Evolutionary conservation across 169 alveolate species (phyloP).

Genomic region (Plasmodium sp.): DNA sequence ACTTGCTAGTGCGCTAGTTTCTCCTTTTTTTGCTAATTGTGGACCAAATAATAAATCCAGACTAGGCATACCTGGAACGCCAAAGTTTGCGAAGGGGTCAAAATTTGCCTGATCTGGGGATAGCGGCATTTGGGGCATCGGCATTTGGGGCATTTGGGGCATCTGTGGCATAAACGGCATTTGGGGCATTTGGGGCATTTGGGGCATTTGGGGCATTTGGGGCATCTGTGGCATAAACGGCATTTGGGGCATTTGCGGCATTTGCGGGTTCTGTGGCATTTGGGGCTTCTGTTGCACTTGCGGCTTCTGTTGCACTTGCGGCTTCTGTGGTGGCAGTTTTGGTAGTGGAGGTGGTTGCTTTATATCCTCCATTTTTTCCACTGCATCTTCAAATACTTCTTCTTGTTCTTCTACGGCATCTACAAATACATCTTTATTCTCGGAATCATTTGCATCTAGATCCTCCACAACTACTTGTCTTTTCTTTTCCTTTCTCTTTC

Average conservation of each 20-base stretch:
- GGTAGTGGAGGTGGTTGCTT: background rate
- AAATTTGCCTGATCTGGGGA: background rate
- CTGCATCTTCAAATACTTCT: constrained; percentile 15
- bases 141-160: background rate
- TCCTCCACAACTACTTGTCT: background rate
- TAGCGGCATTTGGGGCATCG: background rate
- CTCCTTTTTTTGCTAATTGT: background rate
- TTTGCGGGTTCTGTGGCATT: background rate
- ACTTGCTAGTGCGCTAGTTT: background rate
- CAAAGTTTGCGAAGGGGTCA: background rate
- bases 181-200: no score
- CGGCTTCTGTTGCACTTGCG: background rate
- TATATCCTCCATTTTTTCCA: background rate
- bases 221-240: background rate
- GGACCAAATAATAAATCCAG: background rate
- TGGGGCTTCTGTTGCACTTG: background rate
- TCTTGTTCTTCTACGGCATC: background rate
- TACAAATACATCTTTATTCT: background rate
- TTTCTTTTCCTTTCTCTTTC: background rate
- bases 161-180: no score
- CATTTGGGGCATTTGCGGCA: no score
- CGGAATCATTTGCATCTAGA: background rate
- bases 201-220: no score
- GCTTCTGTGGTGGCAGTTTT: background rate
- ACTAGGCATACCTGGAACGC: background rate